Base-by-base conservation (phyloP, 1,139 yeast species). In the Nakaseomyces nivariensis region DNA sequence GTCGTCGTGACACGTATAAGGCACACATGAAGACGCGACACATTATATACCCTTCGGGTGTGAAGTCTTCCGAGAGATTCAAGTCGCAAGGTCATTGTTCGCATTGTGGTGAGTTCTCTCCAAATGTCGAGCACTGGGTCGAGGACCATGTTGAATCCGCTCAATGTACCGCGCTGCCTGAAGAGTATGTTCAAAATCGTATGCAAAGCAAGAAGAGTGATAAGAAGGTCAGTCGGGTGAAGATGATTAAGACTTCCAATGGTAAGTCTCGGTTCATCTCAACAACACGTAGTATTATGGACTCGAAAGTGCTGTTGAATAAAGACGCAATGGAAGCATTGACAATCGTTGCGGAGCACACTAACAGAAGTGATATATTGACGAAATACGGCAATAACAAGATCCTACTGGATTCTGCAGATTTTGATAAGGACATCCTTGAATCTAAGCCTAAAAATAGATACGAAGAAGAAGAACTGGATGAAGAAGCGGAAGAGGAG, bases 21-120 rank as follows among this genome's bases (percentile, higher is more conserved):
- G 90, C 96, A 1, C 98, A 90, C 69, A 75, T 90, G 59, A 89
- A 89, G 67, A 84, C 96, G 33, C 78, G 96, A 59, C 98, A 90
- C 69, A 90, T 90, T 67, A 77, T 78, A 56, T 89, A 89, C 63
- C 97, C 97, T 8, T 79, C 81, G 42, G 96, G 96, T 29, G 82
- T 45, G 5, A 81, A 82, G 59, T 81, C 92, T 8, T 81, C 78
- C 50, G 82, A 83, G 55, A 76, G 96, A 54, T 69, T 77, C 4
- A 77, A 78, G 53, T 77, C 82, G 50, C 71, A 79, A 24, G 98
- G 98, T 17, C 74, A 77, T 62, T 90, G 98, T 71, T 81, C 83
- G 5, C 82, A 85, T 61, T 90, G 98, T 69, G 85, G 87, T 36
- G 81, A 78, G 60, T 73, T 67, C 53, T 90, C 87, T 65, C 77